Base-by-base conservation (phyloP, 495 filamentous ascomycete genomes). In the Opeltia flavorubescens region DNA sequence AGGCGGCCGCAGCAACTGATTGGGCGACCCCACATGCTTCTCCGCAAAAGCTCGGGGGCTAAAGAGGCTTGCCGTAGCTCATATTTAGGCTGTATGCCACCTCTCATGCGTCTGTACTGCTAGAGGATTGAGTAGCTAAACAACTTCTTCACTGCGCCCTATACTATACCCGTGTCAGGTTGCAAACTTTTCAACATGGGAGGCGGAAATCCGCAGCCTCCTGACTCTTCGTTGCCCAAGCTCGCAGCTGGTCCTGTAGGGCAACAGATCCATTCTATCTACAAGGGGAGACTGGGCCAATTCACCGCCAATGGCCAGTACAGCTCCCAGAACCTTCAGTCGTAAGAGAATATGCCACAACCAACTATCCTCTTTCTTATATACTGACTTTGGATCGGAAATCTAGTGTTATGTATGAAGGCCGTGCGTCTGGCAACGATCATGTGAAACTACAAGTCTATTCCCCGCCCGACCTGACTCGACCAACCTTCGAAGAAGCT, bases 401-500 rank as follows among this genome's bases (percentile, higher is more conserved):
- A 57, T 53, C 44, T 55, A 82, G 77, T 38, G 89, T 86, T 66
- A 74, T 88, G 62, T 74, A 78, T 55, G 84, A 95, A 64, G 84
- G 72, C 23, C 71, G 78, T 30, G 77, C 70, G 33, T 80, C 78
- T 11, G 85, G 82, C 52, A 59, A 78, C 52, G 74, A 84, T 21
- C 69, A 88, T 59, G 80, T 96, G 52, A 85, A 84, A 62, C 81
- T 98, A 41, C 85, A 72, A 42, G 86, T 91, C 31, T 95, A 89
- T 72, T 80, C 83, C 12, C 83, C 84, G 9, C 89, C 89, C 0
- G 65, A 81, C 55, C 78, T 84, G 31, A 67, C 74, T 30, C 77
- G 91, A 18, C 91, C 93, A 12, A 76, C 82, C n/a, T 98, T 98
- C 66, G 61, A 89, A 47, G 87, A 95, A 30, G 91, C 89, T 15